Evolutionary conservation across 306 rosid species (phyloP).

Genomic region (Cucumis melo): DNA sequence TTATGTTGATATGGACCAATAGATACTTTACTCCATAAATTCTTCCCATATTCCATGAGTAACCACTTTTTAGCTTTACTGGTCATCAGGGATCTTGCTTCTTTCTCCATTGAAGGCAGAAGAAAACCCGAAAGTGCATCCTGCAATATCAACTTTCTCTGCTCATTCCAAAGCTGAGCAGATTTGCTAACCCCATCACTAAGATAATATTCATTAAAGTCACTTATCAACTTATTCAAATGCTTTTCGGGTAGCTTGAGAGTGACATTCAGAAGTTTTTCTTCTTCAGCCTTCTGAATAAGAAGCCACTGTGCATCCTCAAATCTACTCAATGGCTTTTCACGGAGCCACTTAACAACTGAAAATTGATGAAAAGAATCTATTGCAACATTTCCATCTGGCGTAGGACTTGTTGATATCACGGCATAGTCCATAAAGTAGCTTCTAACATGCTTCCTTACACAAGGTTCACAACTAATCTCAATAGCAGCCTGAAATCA

Average conservation of each 20-base stretch:
- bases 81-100: constrained; percentile 62
- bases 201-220: constrained; percentile 79
- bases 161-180: constrained; percentile 98
- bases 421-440: constrained; percentile 76
- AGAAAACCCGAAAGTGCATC: constrained; percentile 79
- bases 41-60: constrained; percentile 75
- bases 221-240: constrained; percentile 53
- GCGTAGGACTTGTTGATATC: constrained; percentile 78
- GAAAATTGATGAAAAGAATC: constrained; percentile 87
- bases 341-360: constrained; percentile 82
- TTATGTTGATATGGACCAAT: constrained; percentile 88
- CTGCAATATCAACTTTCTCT: constrained; percentile 75
- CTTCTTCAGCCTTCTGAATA: constrained; percentile 93
- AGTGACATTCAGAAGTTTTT: constrained; percentile 78
- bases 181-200: constrained; percentile 96
- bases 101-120: constrained; percentile 91
- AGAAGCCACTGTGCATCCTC: constrained; percentile 97
- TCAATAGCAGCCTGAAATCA: constrained; percentile 85
- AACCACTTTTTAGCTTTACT: constrained; percentile 78
- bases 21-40: constrained; percentile 80
- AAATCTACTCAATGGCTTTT: constrained; percentile 75
- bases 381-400: constrained; percentile 57
- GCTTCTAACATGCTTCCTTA: constrained; percentile 79
- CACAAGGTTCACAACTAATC: constrained; percentile 96
- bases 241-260: constrained; percentile 73